These are phyloP conservation scores for Zopfia rhizophila DNA, from an alignment of 2,329 filamentous ascomycete genomes.

Conservation along the genomic window DNA sequence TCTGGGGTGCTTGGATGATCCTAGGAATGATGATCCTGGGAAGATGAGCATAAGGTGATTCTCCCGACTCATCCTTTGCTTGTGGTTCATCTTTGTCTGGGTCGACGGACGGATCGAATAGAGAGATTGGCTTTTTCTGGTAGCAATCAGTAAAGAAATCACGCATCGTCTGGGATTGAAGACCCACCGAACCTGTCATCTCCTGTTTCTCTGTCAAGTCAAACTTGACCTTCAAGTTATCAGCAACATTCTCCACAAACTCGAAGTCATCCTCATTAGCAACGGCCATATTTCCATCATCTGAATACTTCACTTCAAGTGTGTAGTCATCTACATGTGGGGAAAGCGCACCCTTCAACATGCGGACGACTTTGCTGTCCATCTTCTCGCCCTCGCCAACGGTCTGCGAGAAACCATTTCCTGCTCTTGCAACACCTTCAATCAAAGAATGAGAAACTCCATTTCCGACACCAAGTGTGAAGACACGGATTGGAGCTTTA, in stretches of 20 bases:
- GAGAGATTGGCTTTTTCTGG: conserved; percentile 63
- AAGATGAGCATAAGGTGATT: conserved; percentile 61
- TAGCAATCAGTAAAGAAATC: conserved; percentile 19
- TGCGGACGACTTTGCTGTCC: conserved; percentile 74
- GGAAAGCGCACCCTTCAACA: conserved; percentile 76
- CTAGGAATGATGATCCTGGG: conserved; percentile 65
- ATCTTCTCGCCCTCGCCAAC: conserved; percentile 72
- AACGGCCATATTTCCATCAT: conserved; percentile 20
- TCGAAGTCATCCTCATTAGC: conserved; percentile 67
- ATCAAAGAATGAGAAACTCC: conserved; percentile 66
- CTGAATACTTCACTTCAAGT: conserved; percentile 70
- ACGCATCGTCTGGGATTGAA: not conserved
- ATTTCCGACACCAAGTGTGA: conserved; percentile 66
- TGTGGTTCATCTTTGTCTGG: conserved; percentile 52
- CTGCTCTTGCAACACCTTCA: conserved; percentile 67
- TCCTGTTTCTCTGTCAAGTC: conserved; percentile 28
- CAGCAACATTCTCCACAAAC: conserved; percentile 67
- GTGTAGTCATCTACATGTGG: conserved; percentile 73
- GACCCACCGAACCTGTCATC: conserved; percentile 24
- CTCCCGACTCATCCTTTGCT: conserved; percentile 36
- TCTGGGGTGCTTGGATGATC: conserved; percentile 71
- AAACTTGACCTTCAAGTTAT: conserved; percentile 58
- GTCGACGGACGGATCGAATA: conserved; percentile 66
- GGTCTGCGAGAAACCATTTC: conserved; percentile 69
- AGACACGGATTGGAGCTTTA: conserved; percentile 62